Base-by-base conservation (phyloP, 192 early-diverging fungal species). In the Rhizoclosmatium sp. region DNA sequence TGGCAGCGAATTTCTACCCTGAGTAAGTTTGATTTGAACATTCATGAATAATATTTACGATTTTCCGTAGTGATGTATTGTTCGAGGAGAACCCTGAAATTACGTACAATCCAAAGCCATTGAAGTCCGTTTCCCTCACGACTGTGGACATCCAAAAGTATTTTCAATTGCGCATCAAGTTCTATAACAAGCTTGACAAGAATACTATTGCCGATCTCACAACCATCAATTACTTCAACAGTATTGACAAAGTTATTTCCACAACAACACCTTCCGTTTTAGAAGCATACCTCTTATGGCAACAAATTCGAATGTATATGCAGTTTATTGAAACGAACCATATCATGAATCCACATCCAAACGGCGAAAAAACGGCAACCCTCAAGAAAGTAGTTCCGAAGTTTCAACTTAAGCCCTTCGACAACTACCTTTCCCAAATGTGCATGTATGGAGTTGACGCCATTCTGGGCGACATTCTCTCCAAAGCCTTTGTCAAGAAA, bases 211-310 rank as follows among this genome's bases (percentile, higher is more conserved):
- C 60, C 21, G 60, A 62, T 21, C 19, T 62, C 21, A 21, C 39
- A 7, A 62, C 60, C 9, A 62, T 21, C 9, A 23, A 62, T 23
- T 62, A 62, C 23, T 62, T 19, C 39, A 9, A 62, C 21, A 9
- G 39, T 62, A 19, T 62, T 7, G 60, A 40, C 21, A 7, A 7
- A 9, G 21, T 62, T 40, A 19, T 62, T 19, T 9, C 60, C 19
- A 78, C 84, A 7, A 82, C 85, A 2, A 79, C 75, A 2, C 45
- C 81, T 0, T 40, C 78, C 45, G 81, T 80, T 2, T 31, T 91
- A 1, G 83, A 89, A 65, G 74, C 78, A 47, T 91, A 90, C 65
- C 86, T 91, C 51, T 79, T 84, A 2, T 91, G 90, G 90, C 76
- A 80, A 58, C 47, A 81, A 40, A 81, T 91, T 46, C 49, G 69